phyloP scores from a whole-genome alignment of 2,329 filamentous ascomycete genomes.

The Cladosporium cucumerinum region DNA sequence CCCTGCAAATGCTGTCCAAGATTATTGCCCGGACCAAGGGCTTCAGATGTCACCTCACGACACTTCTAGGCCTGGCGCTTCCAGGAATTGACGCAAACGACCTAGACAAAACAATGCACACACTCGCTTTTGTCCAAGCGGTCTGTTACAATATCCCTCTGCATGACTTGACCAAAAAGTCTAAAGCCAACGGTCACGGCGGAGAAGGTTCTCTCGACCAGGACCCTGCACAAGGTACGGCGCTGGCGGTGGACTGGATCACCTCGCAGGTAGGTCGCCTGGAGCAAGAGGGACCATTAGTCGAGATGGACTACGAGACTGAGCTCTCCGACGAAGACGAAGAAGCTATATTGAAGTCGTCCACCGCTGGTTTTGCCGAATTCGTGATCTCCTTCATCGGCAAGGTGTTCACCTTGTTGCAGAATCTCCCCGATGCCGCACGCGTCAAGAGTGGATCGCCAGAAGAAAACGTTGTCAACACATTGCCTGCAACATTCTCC shows the following conservation, averaged over 20 bases:
- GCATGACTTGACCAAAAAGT: slow-evolving; percentile 67
- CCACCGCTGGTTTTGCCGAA: slow-evolving; percentile 88
- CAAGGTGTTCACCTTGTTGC: slow-evolving; percentile 89
- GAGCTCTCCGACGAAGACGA: slow-evolving; percentile 85
- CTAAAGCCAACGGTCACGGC: slow-evolving; percentile 36
- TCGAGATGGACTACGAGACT: slow-evolving; percentile 79
- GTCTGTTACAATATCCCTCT: slow-evolving; percentile 96
- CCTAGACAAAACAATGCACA: slow-evolving; percentile 91
- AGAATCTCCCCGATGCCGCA: slow-evolving; percentile 89
- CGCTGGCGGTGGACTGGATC: slow-evolving; percentile 85
- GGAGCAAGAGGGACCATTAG: slow-evolving; percentile 79
- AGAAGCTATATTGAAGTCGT: slow-evolving; percentile 82
- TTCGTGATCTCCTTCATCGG: slow-evolving; percentile 88
- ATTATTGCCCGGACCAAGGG: slow-evolving; percentile 90
- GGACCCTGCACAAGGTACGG: slow-evolving; percentile 47
- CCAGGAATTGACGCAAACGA: slow-evolving; percentile 98
- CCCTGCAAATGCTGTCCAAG: slow-evolving; percentile 86
- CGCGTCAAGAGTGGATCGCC: slow-evolving; percentile 85
- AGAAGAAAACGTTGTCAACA: slow-evolving; percentile 96
- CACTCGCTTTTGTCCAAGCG: slow-evolving; percentile 89
- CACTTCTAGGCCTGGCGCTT: slow-evolving; percentile 83
- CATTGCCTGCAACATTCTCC: slow-evolving; percentile 83
- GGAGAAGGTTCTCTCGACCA: slow-evolving; percentile 53
- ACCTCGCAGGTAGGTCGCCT: slow-evolving; percentile 91
- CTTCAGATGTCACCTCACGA: slow-evolving; percentile 94